Percentiles rank a stretch among this genome's conserved stretches.
Conservation (phyloP, 805 yeast genomes). For the Candida berthetii region DNA sequence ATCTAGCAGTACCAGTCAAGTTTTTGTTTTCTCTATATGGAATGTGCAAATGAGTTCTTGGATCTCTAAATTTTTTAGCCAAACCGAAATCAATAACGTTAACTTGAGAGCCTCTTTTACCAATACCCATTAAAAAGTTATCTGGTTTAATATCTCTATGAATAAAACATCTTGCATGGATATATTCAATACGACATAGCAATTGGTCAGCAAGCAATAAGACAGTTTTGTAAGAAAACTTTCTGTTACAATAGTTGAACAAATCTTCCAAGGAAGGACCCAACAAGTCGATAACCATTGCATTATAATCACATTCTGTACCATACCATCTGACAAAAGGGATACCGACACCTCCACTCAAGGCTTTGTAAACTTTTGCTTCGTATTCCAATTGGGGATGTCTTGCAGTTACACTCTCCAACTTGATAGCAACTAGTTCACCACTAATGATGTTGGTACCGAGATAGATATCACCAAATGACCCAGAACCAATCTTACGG, state of each 20-base stretch:
- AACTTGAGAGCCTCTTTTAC: slow-evolving; percentile 91
- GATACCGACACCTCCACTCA: slow-evolving; percentile 95
- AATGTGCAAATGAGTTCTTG: slow-evolving; percentile 88
- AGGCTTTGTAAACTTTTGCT: slow-evolving; percentile 89
- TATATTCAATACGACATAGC: slow-evolving; percentile 88
- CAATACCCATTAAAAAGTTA: slow-evolving; percentile 82
- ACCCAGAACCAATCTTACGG: slow-evolving; percentile 93
- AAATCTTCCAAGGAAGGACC: slow-evolving; percentile 95
- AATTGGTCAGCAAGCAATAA: slow-evolving; percentile 90
- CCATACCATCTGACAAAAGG: slow-evolving; percentile 98
- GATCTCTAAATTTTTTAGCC: slow-evolving; percentile 92
- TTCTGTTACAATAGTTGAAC: slow-evolving; percentile 92
- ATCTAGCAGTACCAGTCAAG: slow-evolving; percentile 95
- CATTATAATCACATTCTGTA: slow-evolving; percentile 92
- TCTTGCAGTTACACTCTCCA: slow-evolving; percentile 83
- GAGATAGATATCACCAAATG: slow-evolving; percentile 94
- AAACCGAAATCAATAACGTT: slow-evolving; percentile 95
- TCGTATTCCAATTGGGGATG: slow-evolving; percentile 98
- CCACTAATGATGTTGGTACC: slow-evolving; percentile 93
- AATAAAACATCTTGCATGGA: slow-evolving; percentile 93
- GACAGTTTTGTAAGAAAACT: slow-evolving; percentile 90
- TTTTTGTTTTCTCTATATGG: slow-evolving; percentile 96
- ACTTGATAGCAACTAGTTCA: slow-evolving; percentile 95
- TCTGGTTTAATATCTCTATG: slow-evolving; percentile 97
- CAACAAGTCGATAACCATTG: slow-evolving; percentile 91